Evolutionary conservation across 2,329 filamentous ascomycete genomes (phyloP).

Genomic region (Penicillium sp.): DNA sequence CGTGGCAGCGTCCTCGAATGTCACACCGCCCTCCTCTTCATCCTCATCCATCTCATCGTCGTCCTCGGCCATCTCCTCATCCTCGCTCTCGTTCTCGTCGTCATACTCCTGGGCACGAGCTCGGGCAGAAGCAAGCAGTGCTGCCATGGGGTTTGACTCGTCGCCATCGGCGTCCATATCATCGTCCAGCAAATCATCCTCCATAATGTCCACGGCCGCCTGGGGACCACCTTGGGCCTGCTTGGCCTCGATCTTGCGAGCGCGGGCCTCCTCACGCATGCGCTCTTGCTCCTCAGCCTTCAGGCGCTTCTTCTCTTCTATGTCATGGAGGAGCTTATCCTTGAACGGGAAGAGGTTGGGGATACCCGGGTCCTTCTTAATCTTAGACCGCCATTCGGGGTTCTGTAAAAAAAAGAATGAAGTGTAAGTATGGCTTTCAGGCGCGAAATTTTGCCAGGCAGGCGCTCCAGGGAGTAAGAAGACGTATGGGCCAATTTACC

Average conservation of each 20-base stretch:
- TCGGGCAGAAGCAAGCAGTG: conserved; percentile 52
- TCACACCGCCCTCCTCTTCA: conserved; percentile 53
- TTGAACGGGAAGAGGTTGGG: conserved; percentile 98
- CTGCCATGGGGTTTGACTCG: conserved; percentile 61
- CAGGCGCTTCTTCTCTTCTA: conserved; percentile 80
- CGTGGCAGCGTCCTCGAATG: conserved; percentile 58
- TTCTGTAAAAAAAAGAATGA: conserved; percentile 57
- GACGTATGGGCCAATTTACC: conserved; percentile 40
- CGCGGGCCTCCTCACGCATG: conserved; percentile 67
- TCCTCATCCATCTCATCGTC: conserved; percentile 63
- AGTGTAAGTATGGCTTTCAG: conserved; percentile 16
- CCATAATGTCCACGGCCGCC: conserved; percentile 41
- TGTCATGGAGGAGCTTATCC: conserved; percentile 89
- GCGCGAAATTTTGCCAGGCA: background rate
- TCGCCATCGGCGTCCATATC: conserved; percentile 58
- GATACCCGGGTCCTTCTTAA: conserved; percentile 98
- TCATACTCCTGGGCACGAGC: conserved; percentile 51
- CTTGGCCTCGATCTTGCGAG: conserved; percentile 41
- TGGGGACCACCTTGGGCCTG: conserved; percentile 42
- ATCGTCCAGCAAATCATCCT: conserved; percentile 57
- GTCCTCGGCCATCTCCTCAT: conserved; percentile 57
- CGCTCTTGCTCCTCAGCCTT: conserved; percentile 79
- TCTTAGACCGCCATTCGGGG: conserved; percentile 89
- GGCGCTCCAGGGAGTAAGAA: background rate
- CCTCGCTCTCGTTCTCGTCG: conserved; percentile 54